Percentiles rank a stretch among this genome's conserved stretches.
phyloP scores from a whole-genome alignment of 129 eudicot genomes.

The Rutidosis leptorrhynchoides region DNA sequence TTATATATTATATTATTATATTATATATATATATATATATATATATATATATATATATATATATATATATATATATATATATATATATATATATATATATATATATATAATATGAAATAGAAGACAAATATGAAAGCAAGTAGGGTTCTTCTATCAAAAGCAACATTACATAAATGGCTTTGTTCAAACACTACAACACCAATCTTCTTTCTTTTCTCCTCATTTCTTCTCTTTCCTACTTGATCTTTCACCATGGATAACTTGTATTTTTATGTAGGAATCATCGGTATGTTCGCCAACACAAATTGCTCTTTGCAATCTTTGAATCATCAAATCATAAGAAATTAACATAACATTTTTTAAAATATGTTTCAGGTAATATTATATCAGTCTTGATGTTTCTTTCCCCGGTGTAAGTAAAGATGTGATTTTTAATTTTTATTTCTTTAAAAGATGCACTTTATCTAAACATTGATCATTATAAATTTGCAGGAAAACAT shows the following conservation, averaged over 20 bases:
- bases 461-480: background rate
- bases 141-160: slow-evolving; percentile 18
- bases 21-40: too few species aligned
- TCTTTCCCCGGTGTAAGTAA: slow-evolving; percentile 67
- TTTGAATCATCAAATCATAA: background rate
- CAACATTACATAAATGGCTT: background rate
- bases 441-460: background rate
- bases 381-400: slow-evolving; percentile 60
- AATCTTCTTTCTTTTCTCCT: background rate
- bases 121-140: background rate
- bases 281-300: slow-evolving; percentile 36
- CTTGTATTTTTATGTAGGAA: slow-evolving; percentile 42
- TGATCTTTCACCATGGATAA: slow-evolving; percentile 32
- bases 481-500: slow-evolving; percentile 53
- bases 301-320: background rate
- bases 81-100: too few species aligned
- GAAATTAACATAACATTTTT: background rate
- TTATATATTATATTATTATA: too few species aligned
- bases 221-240: background rate
- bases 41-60: too few species aligned
- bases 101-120: background rate
- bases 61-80: too few species aligned
- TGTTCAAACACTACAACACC: background rate
- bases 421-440: background rate
- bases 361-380: slow-evolving; percentile 41